Evolutionary conservation across 1,284 basidiomycete genomes (phyloP).

Genomic region (Coriolopsis trogii): DNA sequence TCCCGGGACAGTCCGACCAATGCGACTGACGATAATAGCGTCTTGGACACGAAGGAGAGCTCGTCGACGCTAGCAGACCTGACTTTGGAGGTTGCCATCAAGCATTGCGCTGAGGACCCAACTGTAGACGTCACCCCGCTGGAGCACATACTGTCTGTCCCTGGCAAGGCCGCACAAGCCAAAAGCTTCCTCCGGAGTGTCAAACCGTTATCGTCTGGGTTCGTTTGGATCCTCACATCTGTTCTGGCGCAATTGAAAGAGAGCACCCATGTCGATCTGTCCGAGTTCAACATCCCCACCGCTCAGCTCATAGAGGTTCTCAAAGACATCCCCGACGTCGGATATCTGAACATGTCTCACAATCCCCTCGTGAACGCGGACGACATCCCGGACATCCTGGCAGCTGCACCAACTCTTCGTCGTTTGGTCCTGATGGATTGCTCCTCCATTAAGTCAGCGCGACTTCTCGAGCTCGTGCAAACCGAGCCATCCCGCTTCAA

Average conservation of each 20-base stretch:
- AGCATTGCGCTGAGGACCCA: constrained; percentile 27
- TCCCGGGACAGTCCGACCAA: too few relatives aligned
- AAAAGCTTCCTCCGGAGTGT: constrained; percentile 19
- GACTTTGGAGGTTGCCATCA: constrained; percentile 29
- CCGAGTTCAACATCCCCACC: constrained; percentile 26
- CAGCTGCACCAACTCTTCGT: constrained; percentile 21
- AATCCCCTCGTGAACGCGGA: constrained; percentile 23
- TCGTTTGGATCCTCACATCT: constrained; percentile 24
- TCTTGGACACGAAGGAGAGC: neutral
- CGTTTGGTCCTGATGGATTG: constrained; percentile 33
- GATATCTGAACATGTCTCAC: constrained; percentile 31
- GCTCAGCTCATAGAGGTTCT: constrained; percentile 26
- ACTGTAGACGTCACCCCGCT: constrained; percentile 27
- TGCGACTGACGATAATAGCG: too few relatives aligned
- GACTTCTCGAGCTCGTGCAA: constrained; percentile 27
- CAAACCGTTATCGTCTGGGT: constrained; percentile 30
- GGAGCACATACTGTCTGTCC: constrained; percentile 31
- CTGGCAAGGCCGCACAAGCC: constrained; percentile 27
- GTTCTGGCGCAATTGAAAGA: constrained; percentile 14
- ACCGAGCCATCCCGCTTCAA: constrained; percentile 28
- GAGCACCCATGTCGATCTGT: constrained; percentile 25
- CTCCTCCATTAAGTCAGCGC: constrained; percentile 25
- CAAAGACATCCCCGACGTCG: constrained; percentile 12
- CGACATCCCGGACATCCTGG: constrained; percentile 23
- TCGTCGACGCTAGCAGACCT: constrained; percentile 28